Evolutionary conservation across 176 grass and related monocot species (phyloP).

Genomic region (Rhipidocladum racemiflorum): DNA sequence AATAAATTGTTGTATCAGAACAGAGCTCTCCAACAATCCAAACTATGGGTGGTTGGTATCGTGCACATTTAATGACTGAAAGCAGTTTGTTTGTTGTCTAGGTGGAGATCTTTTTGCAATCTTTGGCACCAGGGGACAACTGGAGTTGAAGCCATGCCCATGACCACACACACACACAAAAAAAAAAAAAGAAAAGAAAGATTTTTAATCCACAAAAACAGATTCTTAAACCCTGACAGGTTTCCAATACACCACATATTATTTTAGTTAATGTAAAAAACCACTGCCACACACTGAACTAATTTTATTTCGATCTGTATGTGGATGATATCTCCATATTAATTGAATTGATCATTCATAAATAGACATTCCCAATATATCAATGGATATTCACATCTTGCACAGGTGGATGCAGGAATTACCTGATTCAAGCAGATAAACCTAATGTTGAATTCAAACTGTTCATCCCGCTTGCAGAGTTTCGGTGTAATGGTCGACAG

Average conservation of each 20-base stretch:
- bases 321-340: not conserved
- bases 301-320: not conserved
- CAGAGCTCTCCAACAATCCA: not conserved
- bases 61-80: slow-evolving; percentile 25
- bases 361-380: not conserved
- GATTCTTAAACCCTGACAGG: not conserved
- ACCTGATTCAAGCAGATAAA: not conserved
- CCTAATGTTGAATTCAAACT: not conserved
- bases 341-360: not conserved
- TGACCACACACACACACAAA: too few relatives aligned
- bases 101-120: slow-evolving; percentile 26
- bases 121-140: slow-evolving; percentile 1
- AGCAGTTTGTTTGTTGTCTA: slow-evolving; percentile 29
- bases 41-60: slow-evolving; percentile 24
- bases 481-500: not conserved
- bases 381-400: not conserved
- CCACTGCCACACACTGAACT: not conserved
- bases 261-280: not conserved
- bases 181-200: not conserved
- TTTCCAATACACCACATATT: not conserved
- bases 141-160: not conserved
- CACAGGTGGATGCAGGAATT: not conserved
- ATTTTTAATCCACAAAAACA: not conserved
- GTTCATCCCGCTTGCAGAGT: not conserved
- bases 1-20: not conserved